These are phyloP conservation scores for Ploettnerulaceae sp. DNA, from an alignment of 2,329 filamentous ascomycete species.

Conservation along the genomic window DNA sequence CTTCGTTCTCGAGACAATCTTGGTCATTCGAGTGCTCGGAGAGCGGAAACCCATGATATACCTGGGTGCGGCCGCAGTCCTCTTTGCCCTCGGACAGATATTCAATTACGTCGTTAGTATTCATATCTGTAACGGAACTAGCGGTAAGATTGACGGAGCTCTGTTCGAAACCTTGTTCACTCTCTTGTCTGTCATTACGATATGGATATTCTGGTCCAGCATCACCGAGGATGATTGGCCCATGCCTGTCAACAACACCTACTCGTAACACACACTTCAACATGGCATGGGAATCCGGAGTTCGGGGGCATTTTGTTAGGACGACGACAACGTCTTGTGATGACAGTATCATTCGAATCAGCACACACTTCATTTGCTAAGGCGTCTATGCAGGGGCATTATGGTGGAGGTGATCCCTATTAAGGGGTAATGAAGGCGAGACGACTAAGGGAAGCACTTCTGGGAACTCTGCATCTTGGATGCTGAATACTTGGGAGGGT, in stretches of 20 bases:
- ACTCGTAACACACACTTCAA: conserved; percentile 27
- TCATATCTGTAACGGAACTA: conserved; percentile 79
- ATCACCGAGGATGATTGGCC: conserved; percentile 99
- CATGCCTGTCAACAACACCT: conserved; percentile 39
- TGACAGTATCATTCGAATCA: conserved; percentile 30
- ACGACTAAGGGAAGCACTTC: conserved; percentile 10
- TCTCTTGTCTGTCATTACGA: conserved; percentile 69
- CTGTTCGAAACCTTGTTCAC: conserved; percentile 94
- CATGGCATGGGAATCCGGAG: conserved; percentile 25
- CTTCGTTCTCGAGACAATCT: conserved; percentile 74
- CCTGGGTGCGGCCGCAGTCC: conserved; percentile 63
- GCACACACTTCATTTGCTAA: conserved; percentile 20
- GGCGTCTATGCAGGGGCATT: conserved; percentile 16
- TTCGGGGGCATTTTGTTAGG: conserved; percentile 25
- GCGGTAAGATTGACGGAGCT: conserved; percentile 85
- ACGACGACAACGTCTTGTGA: conserved; percentile 24
- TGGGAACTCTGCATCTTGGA: conserved; percentile 16
- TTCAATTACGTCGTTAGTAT: conserved; percentile 94
- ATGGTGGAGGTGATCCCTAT: conserved; percentile 7
- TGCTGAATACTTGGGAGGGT: conserved; percentile 11
- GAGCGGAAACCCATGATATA: conserved; percentile 93
- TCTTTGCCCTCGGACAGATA: conserved; percentile 89
- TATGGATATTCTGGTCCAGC: conserved; percentile 98
- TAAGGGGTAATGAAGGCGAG: conserved; percentile 9
- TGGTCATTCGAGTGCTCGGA: conserved; percentile 81